phyloP scores from a whole-genome alignment of 352 stramenopile species.

The Ochromonadaceae sp. region DNA sequence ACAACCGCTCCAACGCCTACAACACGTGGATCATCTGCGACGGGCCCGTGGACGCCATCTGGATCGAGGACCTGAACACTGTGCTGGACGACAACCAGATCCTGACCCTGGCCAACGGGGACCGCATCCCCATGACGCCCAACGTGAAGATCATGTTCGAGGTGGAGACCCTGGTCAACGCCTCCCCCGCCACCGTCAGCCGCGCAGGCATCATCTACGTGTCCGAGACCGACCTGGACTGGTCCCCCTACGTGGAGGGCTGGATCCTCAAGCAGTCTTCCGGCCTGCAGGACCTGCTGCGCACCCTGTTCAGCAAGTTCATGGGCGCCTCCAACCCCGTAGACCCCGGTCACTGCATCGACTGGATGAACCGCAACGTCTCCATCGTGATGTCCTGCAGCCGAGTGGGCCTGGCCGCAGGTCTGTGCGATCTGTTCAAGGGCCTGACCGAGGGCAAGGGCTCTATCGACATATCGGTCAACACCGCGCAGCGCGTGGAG shows the following conservation, averaged over 20 bases:
- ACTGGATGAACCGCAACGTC: slow-evolving; percentile 78
- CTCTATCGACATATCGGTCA: slow-evolving; percentile 26
- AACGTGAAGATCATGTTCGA: slow-evolving; percentile 93
- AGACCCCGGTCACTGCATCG: slow-evolving; percentile 82
- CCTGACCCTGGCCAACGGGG: slow-evolving; percentile 85
- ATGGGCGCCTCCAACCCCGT: slow-evolving; percentile 80
- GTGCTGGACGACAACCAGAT: slow-evolving; percentile 96
- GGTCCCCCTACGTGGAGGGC: slow-evolving; percentile 81
- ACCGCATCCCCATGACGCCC: slow-evolving; percentile 93
- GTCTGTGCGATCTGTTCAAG: slow-evolving; percentile 58
- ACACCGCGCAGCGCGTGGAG: slow-evolving; percentile 45
- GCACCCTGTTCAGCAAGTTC: slow-evolving; percentile 83
- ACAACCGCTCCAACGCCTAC: slow-evolving; percentile 91
- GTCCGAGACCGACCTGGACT: slow-evolving; percentile 91
- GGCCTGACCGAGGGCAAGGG: slow-evolving; percentile 41
- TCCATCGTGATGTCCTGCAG: slow-evolving; percentile 74
- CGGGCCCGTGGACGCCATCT: slow-evolving; percentile 91
- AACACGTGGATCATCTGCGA: slow-evolving; percentile 97
- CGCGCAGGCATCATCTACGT: slow-evolving; percentile 95
- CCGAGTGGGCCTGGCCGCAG: slow-evolving; percentile 70
- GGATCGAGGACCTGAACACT: slow-evolving; percentile 96
- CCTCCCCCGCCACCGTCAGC: slow-evolving; percentile 86
- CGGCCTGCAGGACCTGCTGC: slow-evolving; percentile 65
- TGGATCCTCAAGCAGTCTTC: slow-evolving; percentile 80
- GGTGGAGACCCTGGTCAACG: slow-evolving; percentile 89